These are phyloP conservation scores for Chionographis japonica DNA, from an alignment of 106 monocot species.

Conservation along the genomic window DNA sequence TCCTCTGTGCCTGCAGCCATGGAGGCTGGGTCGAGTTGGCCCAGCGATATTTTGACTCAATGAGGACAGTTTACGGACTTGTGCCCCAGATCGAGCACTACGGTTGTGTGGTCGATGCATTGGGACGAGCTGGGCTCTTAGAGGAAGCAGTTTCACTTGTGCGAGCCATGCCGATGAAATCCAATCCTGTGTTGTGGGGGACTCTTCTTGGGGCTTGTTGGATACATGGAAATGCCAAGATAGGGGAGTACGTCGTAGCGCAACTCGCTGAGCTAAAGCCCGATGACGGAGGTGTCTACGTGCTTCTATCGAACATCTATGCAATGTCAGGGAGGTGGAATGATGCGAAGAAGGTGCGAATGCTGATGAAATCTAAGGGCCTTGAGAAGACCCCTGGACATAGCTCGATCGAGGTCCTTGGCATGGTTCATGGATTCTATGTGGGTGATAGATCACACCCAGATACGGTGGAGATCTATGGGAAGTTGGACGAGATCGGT, in stretches of 20 bases:
- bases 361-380: conserved; percentile 29
- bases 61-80: conserved; percentile 24
- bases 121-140: conserved; percentile 35
- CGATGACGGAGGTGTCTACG: conserved; percentile 30
- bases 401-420: conserved; percentile 29
- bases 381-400: conserved; percentile 31
- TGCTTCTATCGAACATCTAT: conserved; percentile 41
- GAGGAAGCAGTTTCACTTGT: conserved; percentile 33
- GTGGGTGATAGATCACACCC: conserved; percentile 25
- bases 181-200: conserved; percentile 27
- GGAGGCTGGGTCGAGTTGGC: conserved; percentile 23
- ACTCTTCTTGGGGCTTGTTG: conserved; percentile 42
- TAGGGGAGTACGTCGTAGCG: conserved; percentile 20
- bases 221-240: conserved; percentile 26
- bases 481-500: conserved; percentile 22
- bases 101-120: conserved; percentile 38
- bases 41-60: conserved; percentile 24
- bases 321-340: conserved; percentile 35
- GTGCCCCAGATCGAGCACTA: conserved; percentile 41
- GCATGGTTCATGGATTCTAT: conserved; percentile 24
- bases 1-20: conserved; percentile 50
- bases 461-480: conserved; percentile 13
- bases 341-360: conserved; percentile 22
- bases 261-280: conserved; percentile 21
- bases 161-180: conserved; percentile 2